Evolutionary conservation across 352 stramenopile species (phyloP).

Genomic region (Globisporangium rhizosaccharum): DNA sequence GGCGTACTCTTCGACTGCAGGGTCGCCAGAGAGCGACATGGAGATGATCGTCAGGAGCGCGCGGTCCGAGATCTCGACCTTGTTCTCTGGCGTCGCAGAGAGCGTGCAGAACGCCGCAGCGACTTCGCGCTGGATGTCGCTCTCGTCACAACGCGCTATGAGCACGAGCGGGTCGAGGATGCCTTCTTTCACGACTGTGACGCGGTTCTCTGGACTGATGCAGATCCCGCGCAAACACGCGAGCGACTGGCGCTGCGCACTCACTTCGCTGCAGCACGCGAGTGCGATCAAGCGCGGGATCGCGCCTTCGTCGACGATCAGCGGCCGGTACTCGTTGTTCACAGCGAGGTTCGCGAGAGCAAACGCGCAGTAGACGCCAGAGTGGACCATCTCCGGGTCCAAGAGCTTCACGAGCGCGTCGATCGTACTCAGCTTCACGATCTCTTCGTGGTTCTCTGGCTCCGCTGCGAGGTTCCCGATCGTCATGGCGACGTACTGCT

Average conservation of each 20-base stretch:
- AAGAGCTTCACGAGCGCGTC: slow-evolving; percentile 90
- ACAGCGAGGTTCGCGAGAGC: slow-evolving; percentile 93
- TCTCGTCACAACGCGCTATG: slow-evolving; percentile 91
- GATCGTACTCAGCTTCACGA: slow-evolving; percentile 89
- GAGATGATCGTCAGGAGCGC: slow-evolving; percentile 94
- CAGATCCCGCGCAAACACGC: slow-evolving; percentile 91
- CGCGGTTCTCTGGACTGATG: slow-evolving; percentile 88
- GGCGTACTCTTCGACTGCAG: slow-evolving; percentile 88
- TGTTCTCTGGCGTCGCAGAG: slow-evolving; percentile 94
- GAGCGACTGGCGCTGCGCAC: slow-evolving; percentile 90
- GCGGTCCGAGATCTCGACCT: slow-evolving; percentile 92
- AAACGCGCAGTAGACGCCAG: slow-evolving; percentile 90
- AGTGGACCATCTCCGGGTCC: slow-evolving; percentile 83
- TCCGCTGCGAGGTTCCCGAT: slow-evolving; percentile 95
- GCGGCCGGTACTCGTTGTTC: slow-evolving; percentile 89
- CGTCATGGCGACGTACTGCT: slow-evolving; percentile 94
- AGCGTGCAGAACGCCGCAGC: slow-evolving; percentile 92
- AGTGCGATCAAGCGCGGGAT: slow-evolving; percentile 93
- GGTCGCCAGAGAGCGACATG: slow-evolving; percentile 90
- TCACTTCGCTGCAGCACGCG: slow-evolving; percentile 92
- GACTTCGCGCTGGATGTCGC: slow-evolving; percentile 90
- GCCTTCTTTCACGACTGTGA: slow-evolving; percentile 89
- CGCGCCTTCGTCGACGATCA: slow-evolving; percentile 91
- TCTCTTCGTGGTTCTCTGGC: slow-evolving; percentile 92
- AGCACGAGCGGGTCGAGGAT: slow-evolving; percentile 95